These are phyloP conservation scores for Plasmodium gonderi DNA, from an alignment of 169 alveolate genomes.

Conservation along the genomic window DNA sequence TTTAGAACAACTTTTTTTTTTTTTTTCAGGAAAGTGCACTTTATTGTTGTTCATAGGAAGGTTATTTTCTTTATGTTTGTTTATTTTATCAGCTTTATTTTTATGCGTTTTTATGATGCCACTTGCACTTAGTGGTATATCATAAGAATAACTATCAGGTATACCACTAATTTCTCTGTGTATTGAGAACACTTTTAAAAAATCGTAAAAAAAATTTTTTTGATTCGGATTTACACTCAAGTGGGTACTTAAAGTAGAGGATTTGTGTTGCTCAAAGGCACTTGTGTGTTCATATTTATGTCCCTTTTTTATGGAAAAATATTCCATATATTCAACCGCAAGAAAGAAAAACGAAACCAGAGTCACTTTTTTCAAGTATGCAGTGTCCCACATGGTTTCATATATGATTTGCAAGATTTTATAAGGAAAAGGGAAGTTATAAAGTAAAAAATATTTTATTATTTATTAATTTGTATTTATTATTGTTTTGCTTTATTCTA, in stretches of 20 bases:
- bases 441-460: background rate
- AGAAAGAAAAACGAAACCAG: background rate
- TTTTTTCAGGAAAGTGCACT: background rate
- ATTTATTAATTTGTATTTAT: background rate
- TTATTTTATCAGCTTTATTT: background rate
- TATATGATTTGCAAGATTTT: background rate
- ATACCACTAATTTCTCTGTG: background rate
- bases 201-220: background rate
- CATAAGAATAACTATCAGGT: background rate
- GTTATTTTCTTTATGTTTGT: background rate
- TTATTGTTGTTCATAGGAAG: background rate
- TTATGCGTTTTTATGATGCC: background rate
- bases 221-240: background rate
- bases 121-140: background rate
- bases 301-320: constrained; percentile 8
- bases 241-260: background rate
- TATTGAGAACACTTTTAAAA: background rate
- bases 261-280: background rate
- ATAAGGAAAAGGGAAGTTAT: background rate
- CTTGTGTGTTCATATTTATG: background rate
- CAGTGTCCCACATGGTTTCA: background rate
- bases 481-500: background rate
- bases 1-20: background rate
- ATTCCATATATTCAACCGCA: background rate
- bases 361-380: background rate